Conservation (phyloP, 495 filamentous ascomycete genomes). For the Paragyromitra xinjiangensis region DNA sequence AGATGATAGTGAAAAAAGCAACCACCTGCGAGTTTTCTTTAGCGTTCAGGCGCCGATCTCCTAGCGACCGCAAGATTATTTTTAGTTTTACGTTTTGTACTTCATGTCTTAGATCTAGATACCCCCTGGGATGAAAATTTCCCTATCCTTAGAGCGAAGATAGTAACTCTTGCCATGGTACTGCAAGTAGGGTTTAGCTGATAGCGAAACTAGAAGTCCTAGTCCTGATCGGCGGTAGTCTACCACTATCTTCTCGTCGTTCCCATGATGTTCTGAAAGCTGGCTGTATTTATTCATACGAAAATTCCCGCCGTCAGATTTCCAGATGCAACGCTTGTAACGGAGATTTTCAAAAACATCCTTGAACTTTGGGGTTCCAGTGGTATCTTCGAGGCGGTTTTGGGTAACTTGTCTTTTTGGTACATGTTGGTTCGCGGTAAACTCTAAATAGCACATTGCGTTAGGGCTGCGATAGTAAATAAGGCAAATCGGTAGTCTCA, state of each 20-base stretch:
- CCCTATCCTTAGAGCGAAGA: background rate
- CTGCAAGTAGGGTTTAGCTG: background rate
- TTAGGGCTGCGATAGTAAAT: background rate
- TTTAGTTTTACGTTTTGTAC: background rate
- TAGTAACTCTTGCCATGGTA: background rate
- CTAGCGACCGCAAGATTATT: background rate
- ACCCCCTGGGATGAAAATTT: background rate
- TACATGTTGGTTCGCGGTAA: background rate
- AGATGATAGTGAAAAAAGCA: no score
- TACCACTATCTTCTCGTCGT: background rate
- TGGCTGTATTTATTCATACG: no score
- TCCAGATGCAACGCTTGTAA: background rate
- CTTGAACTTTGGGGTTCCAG: background rate
- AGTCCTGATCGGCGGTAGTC: background rate
- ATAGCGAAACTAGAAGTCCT: background rate
- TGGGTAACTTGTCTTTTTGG: background rate
- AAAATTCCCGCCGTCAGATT: background rate
- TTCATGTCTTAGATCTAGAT: background rate
- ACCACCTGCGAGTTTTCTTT: no score
- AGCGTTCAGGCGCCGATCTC: no score
- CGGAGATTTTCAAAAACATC: background rate
- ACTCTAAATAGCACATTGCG: no score
- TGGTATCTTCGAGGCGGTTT: background rate
- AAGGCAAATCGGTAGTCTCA: background rate
- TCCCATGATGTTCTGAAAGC: background rate